These are phyloP conservation scores for Metschnikowia vanudenii DNA, from an alignment of 805 yeast species.

Conservation along the genomic window DNA sequence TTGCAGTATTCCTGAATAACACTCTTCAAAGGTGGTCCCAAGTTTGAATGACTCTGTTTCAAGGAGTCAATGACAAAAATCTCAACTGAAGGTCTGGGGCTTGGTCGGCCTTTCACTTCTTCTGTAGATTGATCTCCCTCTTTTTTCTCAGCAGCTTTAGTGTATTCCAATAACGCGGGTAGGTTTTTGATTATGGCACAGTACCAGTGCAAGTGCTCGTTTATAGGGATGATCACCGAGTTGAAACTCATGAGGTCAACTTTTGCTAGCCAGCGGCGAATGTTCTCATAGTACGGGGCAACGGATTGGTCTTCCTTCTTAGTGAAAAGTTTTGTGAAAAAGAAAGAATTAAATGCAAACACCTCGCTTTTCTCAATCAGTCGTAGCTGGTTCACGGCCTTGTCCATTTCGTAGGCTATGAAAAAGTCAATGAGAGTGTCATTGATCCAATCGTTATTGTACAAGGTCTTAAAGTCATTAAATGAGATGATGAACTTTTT, in stretches of 20 bases:
- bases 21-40: conserved; percentile 51
- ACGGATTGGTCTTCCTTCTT: conserved; percentile 22
- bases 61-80: conserved; percentile 76
- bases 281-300: conserved; percentile 54
- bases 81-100: conserved; percentile 26
- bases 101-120: conserved; percentile 3
- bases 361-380: conserved; percentile 38
- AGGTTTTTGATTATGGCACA: conserved; percentile 67
- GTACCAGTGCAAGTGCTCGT: conserved; percentile 84
- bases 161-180: conserved; percentile 27
- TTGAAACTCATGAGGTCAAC: conserved; percentile 56
- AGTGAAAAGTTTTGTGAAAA: conserved; percentile 61
- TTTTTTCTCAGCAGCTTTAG: background rate
- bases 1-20: conserved; percentile 68
- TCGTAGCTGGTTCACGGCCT: conserved; percentile 24
- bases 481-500: conserved; percentile 56
- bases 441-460: conserved; percentile 83
- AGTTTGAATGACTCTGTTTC: conserved; percentile 52
- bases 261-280: conserved; percentile 76
- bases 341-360: conserved; percentile 76
- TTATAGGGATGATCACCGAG: conserved; percentile 75
- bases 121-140: background rate
- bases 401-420: conserved; percentile 54
- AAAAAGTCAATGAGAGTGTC: conserved; percentile 87
- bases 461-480: conserved; percentile 75